Conservation (phyloP, 768 basidiomycete species). For the Asterophora lycoperdoides region DNA sequence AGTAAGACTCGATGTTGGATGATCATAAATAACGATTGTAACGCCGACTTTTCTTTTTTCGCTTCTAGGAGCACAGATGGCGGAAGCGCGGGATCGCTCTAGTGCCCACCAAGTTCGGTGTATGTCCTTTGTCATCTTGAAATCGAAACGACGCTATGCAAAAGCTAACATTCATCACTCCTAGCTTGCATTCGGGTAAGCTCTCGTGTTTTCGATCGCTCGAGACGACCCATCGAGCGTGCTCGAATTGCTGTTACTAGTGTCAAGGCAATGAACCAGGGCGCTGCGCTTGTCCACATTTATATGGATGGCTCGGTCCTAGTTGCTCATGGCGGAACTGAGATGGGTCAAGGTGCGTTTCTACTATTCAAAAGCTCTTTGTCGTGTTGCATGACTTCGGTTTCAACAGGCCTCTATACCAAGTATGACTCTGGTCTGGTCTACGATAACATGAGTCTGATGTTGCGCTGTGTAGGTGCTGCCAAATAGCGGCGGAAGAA, state of each 20-base stretch:
- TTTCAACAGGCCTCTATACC: slow-evolving; percentile 3
- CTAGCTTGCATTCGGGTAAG: slow-evolving; percentile 16
- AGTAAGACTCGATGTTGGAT: background rate
- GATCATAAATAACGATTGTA: no score
- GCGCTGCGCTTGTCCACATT: slow-evolving; percentile 15
- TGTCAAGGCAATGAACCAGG: slow-evolving; percentile 11
- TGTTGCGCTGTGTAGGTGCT: slow-evolving; percentile 4
- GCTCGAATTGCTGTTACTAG: background rate
- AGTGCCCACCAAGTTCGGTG: slow-evolving; percentile 15
- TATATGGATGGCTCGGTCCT: slow-evolving; percentile 17
- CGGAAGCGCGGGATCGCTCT: slow-evolving; percentile 15
- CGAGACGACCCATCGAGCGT: no score
- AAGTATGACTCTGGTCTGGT: background rate
- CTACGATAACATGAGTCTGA: no score
- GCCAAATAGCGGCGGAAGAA: slow-evolving; percentile 16
- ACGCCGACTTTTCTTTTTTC: no score
- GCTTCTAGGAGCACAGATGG: slow-evolving; percentile 12
- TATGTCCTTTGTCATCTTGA: background rate
- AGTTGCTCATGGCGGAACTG: slow-evolving; percentile 15
- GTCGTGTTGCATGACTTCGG: no score
- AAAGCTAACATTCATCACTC: background rate
- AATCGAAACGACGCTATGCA: background rate
- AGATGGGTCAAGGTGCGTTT: slow-evolving; percentile 16
- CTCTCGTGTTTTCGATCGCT: background rate
- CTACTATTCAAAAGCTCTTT: background rate